These are phyloP conservation scores for Pseudogymnoascus sp. DNA, from an alignment of 2,329 filamentous ascomycete species.

Conservation along the genomic window DNA sequence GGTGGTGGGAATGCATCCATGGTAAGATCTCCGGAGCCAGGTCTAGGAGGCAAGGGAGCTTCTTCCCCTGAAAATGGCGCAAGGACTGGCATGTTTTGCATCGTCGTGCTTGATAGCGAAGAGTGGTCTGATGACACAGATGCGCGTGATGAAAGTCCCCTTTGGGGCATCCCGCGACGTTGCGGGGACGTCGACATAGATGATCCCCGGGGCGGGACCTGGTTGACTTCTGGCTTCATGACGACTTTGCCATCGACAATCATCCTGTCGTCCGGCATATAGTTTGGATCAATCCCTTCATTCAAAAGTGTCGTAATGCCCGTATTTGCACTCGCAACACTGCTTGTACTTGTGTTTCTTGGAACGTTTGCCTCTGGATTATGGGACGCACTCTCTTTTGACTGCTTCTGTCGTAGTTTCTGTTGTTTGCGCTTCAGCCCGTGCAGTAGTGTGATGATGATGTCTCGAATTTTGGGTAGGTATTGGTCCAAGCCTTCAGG, in stretches of 20 bases:
- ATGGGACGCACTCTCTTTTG: slow-evolving; percentile 34
- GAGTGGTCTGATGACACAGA: slow-evolving; percentile 52
- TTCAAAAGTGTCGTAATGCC: slow-evolving; percentile 51
- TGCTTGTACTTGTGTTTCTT: slow-evolving; percentile 48
- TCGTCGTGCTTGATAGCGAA: slow-evolving; percentile 62
- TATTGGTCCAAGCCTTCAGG: slow-evolving; percentile 90
- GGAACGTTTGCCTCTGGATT: slow-evolving; percentile 21
- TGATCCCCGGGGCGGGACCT: slow-evolving; percentile 17
- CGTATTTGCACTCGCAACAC: slow-evolving; percentile 47
- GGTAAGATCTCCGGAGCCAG: slow-evolving; percentile 36
- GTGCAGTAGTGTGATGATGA: slow-evolving; percentile 95
- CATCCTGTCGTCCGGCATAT: slow-evolving; percentile 9
- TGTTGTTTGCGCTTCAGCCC: slow-evolving; percentile 96
- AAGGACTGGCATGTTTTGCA: slow-evolving; percentile 68
- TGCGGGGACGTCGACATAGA: slow-evolving; percentile 11
- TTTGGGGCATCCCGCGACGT: slow-evolving; percentile 24
- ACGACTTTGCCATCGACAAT: slow-evolving; percentile 8
- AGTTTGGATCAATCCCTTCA: slow-evolving; percentile 36
- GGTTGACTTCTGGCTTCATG: slow-evolving; percentile 34
- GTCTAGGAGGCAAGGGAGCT: slow-evolving; percentile 38
- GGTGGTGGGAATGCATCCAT: slow-evolving; percentile 56
- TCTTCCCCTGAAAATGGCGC: slow-evolving; percentile 62
- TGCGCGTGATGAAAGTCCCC: slow-evolving; percentile 42
- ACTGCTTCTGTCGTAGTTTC: slow-evolving; percentile 60
- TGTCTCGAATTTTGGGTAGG: slow-evolving; percentile 88